A percentile compares a stretch with the other conserved stretches of the same genome.
These are phyloP conservation scores for Cercospora beticola DNA, from an alignment of 2,329 filamentous ascomycete genomes.

Conservation along the genomic window DNA sequence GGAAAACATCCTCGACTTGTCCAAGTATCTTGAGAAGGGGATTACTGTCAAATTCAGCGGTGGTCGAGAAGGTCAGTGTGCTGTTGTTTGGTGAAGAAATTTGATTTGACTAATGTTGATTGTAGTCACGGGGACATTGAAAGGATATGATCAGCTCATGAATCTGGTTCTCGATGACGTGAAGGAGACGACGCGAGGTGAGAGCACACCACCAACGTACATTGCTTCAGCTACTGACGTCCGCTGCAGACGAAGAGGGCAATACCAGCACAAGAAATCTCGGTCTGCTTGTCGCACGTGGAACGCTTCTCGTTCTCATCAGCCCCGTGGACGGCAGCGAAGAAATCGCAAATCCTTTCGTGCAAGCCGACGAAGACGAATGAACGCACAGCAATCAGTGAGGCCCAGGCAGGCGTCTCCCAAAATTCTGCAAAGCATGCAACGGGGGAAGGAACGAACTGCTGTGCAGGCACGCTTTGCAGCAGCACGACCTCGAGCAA, in stretches of 20 bases:
- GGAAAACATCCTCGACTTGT: conserved; percentile 94
- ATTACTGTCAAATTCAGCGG: conserved; percentile 97
- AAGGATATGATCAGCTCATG: conserved; percentile 97
- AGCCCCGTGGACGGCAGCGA: conserved; percentile 93
- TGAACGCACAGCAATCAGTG: neutral
- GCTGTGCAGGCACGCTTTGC: neutral
- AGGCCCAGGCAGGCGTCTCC: neutral
- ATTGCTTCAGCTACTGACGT: conserved; percentile 5
- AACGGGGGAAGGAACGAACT: neutral
- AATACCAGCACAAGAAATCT: conserved; percentile 79
- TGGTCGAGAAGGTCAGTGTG: conserved; percentile 71
- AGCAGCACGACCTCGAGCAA: neutral
- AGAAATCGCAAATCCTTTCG: conserved; percentile 91
- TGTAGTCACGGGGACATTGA: conserved; percentile 80
- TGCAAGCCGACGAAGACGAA: conserved; percentile 64
- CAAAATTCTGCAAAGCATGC: neutral
- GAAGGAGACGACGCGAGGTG: conserved; percentile 84
- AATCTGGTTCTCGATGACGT: conserved; percentile 96
- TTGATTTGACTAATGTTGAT: conserved; percentile 4
- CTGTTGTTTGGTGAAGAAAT: neutral
- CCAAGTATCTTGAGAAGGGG: conserved; percentile 95
- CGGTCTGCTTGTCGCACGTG: conserved; percentile 84
- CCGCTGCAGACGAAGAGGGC: conserved; percentile 76
- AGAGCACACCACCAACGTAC: conserved; percentile 23
- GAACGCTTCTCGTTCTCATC: conserved; percentile 88